These are phyloP conservation scores for Metschnikowia henanensis DNA, from an alignment of 805 yeast species.

Conservation along the genomic window DNA sequence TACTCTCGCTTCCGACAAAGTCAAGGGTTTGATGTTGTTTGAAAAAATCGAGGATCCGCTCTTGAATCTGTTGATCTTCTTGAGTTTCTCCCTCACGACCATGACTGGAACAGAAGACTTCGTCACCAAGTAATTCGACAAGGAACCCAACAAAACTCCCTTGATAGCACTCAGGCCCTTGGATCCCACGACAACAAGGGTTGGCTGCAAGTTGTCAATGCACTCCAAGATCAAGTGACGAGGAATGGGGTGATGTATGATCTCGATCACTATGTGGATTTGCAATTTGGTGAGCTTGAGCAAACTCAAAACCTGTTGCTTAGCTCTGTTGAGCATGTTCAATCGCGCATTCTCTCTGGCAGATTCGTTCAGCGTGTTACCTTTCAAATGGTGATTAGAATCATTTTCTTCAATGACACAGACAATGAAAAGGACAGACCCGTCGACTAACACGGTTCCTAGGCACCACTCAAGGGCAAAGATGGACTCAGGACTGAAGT, in stretches of 20 bases:
- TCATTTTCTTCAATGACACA: constrained; percentile 50
- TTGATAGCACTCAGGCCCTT: constrained; percentile 70
- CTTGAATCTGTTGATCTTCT: constrained; percentile 61
- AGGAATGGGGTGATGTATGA: constrained; percentile 74
- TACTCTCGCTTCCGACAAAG: constrained; percentile 48
- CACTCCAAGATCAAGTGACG: constrained; percentile 68
- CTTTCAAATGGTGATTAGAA: constrained; percentile 41
- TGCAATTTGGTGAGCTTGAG: constrained; percentile 67
- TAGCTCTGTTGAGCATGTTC: constrained; percentile 42
- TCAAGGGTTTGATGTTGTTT: constrained; percentile 54
- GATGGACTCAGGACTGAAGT: constrained; percentile 76
- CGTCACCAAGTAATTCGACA: constrained; percentile 71
- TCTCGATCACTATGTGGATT: constrained; percentile 71
- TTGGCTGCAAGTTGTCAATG: constrained; percentile 70
- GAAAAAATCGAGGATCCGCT: constrained; percentile 49
- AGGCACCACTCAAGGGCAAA: constrained; percentile 87
- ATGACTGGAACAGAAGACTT: constrained; percentile 74
- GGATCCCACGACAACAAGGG: constrained; percentile 73
- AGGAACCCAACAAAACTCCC: constrained; percentile 72
- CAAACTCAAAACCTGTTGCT: constrained; percentile 46
- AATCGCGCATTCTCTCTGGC: constrained; percentile 37
- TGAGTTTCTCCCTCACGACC: constrained; percentile 74
- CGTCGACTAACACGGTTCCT: constrained; percentile 82
- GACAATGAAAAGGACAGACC: constrained; percentile 75
- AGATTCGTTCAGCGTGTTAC: constrained; percentile 35